Percentiles rank a stretch among this genome's conserved stretches.
Conservation (phyloP, 2,329 filamentous ascomycete genomes). For the Venturia aucupariae region DNA sequence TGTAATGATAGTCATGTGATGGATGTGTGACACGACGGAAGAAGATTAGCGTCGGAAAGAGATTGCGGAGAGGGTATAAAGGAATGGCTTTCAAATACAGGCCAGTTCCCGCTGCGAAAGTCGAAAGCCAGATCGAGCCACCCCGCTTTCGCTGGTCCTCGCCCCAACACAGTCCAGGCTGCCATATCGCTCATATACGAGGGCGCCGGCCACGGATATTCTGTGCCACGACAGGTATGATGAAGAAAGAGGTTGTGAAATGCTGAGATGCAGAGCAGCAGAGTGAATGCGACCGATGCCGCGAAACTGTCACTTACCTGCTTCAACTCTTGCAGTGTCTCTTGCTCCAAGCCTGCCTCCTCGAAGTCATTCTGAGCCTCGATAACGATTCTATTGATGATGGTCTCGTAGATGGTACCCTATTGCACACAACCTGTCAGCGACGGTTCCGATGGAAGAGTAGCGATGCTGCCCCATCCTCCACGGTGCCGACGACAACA, state of each 20-base stretch:
- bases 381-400: slow-evolving; percentile 62
- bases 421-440: slow-evolving; percentile 23
- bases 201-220: background rate
- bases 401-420: slow-evolving; percentile 79
- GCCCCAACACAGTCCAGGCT: slow-evolving; percentile 12
- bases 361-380: slow-evolving; percentile 87
- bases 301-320: slow-evolving; percentile 53
- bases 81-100: slow-evolving; percentile 12
- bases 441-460: background rate
- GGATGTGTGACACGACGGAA: background rate
- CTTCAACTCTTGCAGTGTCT: slow-evolving; percentile 77
- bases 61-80: slow-evolving; percentile 12
- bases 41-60: slow-evolving; percentile 12
- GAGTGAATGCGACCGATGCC: slow-evolving; percentile 4
- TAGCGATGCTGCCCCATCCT: background rate
- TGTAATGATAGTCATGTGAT: slow-evolving; percentile 10
- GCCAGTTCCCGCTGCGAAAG: slow-evolving; percentile 5
- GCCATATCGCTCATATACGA: slow-evolving; percentile 5
- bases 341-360: slow-evolving; percentile 84
- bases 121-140: slow-evolving; percentile 5
- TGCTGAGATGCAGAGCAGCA: background rate
- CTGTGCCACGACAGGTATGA: background rate
- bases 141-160: slow-evolving; percentile 12
- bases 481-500: background rate
- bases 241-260: background rate